A percentile compares a stretch with the other conserved stretches of the same genome.
Conservation (phyloP, 768 basidiomycete genomes). For the Xerocomus brunneocitrinus region DNA sequence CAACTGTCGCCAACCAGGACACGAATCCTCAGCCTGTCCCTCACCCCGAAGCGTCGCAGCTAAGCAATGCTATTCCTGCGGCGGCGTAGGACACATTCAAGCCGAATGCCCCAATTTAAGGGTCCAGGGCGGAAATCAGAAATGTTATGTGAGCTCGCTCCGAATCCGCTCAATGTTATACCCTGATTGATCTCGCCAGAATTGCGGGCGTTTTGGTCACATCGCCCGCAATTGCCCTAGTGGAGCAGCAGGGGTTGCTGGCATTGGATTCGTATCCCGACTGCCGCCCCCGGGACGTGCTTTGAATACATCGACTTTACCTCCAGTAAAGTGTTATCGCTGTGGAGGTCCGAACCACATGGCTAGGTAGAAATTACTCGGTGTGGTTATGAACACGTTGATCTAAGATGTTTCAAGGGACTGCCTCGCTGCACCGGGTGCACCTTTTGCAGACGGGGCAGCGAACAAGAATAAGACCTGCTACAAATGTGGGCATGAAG, state of each 20-base stretch:
- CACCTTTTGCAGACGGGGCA: conserved; percentile 43
- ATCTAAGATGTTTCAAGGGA: conserved; percentile 45
- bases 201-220: conserved; percentile 79
- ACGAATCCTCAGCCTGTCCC: conserved; percentile 86
- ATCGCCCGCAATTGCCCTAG: conserved; percentile 74
- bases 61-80: conserved; percentile 92
- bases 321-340: conserved; percentile 83
- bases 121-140: conserved; percentile 63
- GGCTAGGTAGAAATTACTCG: conserved; percentile 50
- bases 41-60: conserved; percentile 76
- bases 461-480: conserved; percentile 72
- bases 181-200: conserved; percentile 37
- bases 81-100: conserved; percentile 87
- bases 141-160: conserved; percentile 68
- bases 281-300: conserved; percentile 70
- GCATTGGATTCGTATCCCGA: conserved; percentile 56
- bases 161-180: conserved; percentile 1
- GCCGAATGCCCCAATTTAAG: conserved; percentile 83
- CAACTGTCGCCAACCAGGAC: conserved; percentile 93
- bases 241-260: conserved; percentile 35
- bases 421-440: conserved; percentile 71
- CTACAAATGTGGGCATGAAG: conserved; percentile 85
- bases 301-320: conserved; percentile 70
- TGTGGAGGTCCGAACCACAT: conserved; percentile 89
- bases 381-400: conserved; percentile 2